phyloP scores from a whole-genome alignment of 1,139 yeast species.

The Yamadazyma taylorii region DNA sequence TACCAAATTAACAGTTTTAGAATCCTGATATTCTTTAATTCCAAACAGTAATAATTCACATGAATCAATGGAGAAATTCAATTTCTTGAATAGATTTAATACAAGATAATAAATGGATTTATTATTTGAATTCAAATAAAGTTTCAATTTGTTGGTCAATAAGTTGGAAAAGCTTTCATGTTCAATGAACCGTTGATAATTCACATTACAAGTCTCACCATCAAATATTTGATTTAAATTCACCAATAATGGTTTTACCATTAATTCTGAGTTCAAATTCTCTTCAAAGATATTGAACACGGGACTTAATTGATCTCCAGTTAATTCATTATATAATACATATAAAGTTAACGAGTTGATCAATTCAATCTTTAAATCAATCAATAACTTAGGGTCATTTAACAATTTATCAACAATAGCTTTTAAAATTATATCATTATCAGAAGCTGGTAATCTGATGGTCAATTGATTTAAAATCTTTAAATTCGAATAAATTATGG shows the following conservation, averaged over 20 bases:
- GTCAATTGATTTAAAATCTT: constrained; percentile 20
- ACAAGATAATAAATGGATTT: constrained; percentile 10
- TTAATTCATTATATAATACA: constrained; percentile 5
- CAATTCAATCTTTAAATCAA: constrained; percentile 17
- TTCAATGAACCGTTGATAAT: constrained; percentile 7
- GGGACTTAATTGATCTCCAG: constrained; percentile 2
- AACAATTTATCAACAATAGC: constrained; percentile 12
- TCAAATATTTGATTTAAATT: constrained; percentile 13
- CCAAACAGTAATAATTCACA: constrained; percentile 11
- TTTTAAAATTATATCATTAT: constrained; percentile 8
- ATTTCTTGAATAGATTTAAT: constrained; percentile 11
- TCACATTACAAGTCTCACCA: constrained; percentile 5
- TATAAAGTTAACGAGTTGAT: constrained; percentile 12
- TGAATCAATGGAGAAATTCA: constrained; percentile 11
- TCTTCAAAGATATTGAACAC: constrained; percentile 9
- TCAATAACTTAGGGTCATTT: constrained; percentile 12
- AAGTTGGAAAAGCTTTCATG: constrained; percentile 6
- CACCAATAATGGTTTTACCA: constrained; percentile 11
- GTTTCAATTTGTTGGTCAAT: constrained; percentile 9
- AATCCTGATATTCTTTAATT: constrained; percentile 8
- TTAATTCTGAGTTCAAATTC: constrained; percentile 13
- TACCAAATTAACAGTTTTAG: constrained; percentile 11
- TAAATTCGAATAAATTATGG: constrained; percentile 10
- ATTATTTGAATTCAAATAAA: constrained; percentile 9
- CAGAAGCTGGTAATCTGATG: constrained; percentile 12